A percentile compares a stretch with the other conserved stretches of the same genome.
Evolutionary conservation across 2,329 filamentous ascomycete genomes (phyloP).

Genomic region (Ceratocystis papillata): DNA sequence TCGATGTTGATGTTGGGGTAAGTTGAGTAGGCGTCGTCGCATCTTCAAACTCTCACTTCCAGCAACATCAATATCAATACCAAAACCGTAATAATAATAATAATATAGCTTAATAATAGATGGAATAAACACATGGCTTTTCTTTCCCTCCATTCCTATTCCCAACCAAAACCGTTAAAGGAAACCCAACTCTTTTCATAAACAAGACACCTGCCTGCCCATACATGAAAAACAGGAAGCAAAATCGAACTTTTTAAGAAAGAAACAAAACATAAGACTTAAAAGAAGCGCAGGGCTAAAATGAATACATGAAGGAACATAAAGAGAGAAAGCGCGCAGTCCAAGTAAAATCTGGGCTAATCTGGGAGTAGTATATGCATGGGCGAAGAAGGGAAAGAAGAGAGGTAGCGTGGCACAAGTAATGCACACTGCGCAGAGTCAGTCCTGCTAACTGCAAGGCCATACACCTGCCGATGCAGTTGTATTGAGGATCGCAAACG

Average conservation of each 20-base stretch:
- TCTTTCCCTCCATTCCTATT: background rate
- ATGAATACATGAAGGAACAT: background rate
- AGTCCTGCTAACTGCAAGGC: background rate
- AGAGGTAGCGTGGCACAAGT: background rate
- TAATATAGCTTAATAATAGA: background rate
- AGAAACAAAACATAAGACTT: background rate
- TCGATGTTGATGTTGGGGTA: background rate
- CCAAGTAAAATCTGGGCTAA: background rate
- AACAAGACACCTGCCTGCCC: slow-evolving; percentile 10
- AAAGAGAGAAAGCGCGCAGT: background rate
- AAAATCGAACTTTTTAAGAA: slow-evolving; percentile 1
- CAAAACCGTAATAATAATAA: background rate
- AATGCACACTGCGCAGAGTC: background rate
- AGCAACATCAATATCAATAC: background rate
- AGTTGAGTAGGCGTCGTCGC: background rate
- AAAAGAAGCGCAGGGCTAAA: background rate
- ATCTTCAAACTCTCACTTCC: background rate
- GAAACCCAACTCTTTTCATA: slow-evolving; percentile 10
- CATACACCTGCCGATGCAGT: background rate
- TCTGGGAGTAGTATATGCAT: background rate
- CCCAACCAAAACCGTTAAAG: background rate
- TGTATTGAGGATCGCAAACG: background rate
- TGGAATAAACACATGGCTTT: background rate
- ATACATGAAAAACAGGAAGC: slow-evolving; percentile 7
- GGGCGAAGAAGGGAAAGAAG: background rate